These are phyloP conservation scores for Nakazawaea populi DNA, from an alignment of 805 yeast species.

Conservation along the genomic window DNA sequence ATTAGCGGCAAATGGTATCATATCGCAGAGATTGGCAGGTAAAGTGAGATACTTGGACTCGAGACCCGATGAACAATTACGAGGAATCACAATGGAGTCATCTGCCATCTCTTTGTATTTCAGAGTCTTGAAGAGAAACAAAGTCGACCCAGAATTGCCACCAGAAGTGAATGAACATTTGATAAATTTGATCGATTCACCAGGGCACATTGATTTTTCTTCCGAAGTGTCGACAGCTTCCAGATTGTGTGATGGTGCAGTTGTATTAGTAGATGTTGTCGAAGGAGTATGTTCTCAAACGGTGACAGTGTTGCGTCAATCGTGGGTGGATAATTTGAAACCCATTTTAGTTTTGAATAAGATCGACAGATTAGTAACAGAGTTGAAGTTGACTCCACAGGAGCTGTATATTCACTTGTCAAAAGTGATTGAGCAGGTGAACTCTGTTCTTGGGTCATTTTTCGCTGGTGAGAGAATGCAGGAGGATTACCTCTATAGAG, in stretches of 20 bases:
- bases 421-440: conserved; percentile 84
- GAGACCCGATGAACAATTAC: conserved; percentile 87
- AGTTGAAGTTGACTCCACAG: conserved; percentile 70
- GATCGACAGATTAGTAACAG: conserved; percentile 79
- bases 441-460: conserved; percentile 89
- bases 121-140: conserved; percentile 49
- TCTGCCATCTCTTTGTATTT: conserved; percentile 93
- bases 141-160: conserved; percentile 15
- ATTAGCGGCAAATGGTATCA: conserved; percentile 92
- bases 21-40: conserved; percentile 93
- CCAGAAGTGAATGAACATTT: conserved; percentile 66
- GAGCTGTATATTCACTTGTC: conserved; percentile 83
- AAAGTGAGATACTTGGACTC: conserved; percentile 90
- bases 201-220: conserved; percentile 98
- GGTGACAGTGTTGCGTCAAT: conserved; percentile 87
- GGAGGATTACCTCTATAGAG: conserved; percentile 76
- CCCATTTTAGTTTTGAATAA: conserved; percentile 88
- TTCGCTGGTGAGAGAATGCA: conserved; percentile 91
- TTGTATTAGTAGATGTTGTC: conserved; percentile 91
- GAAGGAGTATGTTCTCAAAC: conserved; percentile 99
- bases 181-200: conserved; percentile 92
- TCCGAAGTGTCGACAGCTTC: conserved; percentile 96
- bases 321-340: conserved; percentile 88
- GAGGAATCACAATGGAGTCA: conserved; percentile 98
- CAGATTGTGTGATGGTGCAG: conserved; percentile 93